Evolutionary conservation across 2,329 filamentous ascomycete genomes (phyloP).

Genomic region (Septoria petroselini): DNA sequence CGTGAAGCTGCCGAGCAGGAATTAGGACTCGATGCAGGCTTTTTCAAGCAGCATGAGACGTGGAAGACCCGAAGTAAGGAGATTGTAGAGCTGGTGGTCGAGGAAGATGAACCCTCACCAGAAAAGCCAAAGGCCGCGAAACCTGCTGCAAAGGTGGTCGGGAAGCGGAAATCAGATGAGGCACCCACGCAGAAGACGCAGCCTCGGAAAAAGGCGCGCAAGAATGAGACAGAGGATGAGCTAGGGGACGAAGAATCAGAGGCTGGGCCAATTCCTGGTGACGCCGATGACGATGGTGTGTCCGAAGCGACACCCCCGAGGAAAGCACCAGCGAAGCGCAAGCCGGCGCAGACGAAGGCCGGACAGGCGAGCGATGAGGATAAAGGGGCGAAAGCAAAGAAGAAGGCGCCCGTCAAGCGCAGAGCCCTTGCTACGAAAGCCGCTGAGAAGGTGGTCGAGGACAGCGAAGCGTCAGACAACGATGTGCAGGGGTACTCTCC

Average conservation of each 20-base stretch:
- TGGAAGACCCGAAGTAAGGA: conserved; percentile 57
- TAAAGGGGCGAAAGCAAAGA: conserved; percentile 8
- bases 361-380: conserved; percentile 6
- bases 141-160: conserved; percentile 26
- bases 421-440: conserved; percentile 15
- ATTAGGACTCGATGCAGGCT: conserved; percentile 52
- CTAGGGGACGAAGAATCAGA: conserved; percentile 18
- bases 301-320: conserved; percentile 8
- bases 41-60: conserved; percentile 51
- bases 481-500: conserved; percentile 3
- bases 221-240: conserved; percentile 22
- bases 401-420: conserved; percentile 13
- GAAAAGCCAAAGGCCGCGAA: conserved; percentile 24
- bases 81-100: conserved; percentile 54
- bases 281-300: conserved; percentile 12
- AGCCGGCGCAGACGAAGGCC: conserved; percentile 18
- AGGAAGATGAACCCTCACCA: conserved; percentile 22
- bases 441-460: conserved; percentile 12
- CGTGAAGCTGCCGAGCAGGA: conserved; percentile 52
- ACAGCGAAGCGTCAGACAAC: conserved; percentile 14
- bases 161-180: conserved; percentile 36
- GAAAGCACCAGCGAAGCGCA: conserved; percentile 10
- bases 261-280: conserved; percentile 10
- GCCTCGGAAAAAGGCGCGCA: conserved; percentile 28
- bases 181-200: conserved; percentile 21